These are phyloP conservation scores for Thalia dealbata DNA, from an alignment of 176 grass and related monocot genomes.

Conservation along the genomic window DNA sequence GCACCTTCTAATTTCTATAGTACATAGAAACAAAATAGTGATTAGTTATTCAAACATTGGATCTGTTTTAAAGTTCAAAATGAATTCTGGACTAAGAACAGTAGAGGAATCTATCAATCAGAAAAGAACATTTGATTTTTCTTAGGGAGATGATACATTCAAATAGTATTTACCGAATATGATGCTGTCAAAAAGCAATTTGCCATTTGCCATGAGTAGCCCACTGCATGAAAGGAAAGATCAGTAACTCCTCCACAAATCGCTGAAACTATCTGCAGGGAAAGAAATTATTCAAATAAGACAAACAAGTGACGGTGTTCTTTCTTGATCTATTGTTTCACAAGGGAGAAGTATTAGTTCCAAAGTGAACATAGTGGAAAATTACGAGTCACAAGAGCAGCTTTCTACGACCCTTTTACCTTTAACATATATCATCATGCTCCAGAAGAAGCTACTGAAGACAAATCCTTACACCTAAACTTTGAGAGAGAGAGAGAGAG, in stretches of 20 bases:
- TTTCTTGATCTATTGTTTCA: background rate
- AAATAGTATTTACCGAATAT: constrained; percentile 65
- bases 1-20: no score
- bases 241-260: constrained; percentile 83
- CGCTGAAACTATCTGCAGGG: constrained; percentile 77
- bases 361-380: background rate
- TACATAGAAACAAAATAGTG: no score
- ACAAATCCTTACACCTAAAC: background rate
- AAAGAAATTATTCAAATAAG: background rate
- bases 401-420: background rate
- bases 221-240: constrained; percentile 73
- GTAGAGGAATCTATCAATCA: background rate
- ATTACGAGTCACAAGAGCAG: background rate
- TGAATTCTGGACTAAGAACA: background rate
- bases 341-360: background rate
- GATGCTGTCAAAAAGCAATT: constrained; percentile 93
- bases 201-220: constrained; percentile 80
- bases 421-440: background rate
- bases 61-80: no score
- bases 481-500: background rate
- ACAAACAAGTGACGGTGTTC: background rate
- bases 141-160: background rate
- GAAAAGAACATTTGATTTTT: background rate
- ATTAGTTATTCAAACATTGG: no score
- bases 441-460: background rate